These are phyloP conservation scores for Yamadazyma triangularis DNA, from an alignment of 1,139 yeast species.

Conservation along the genomic window DNA sequence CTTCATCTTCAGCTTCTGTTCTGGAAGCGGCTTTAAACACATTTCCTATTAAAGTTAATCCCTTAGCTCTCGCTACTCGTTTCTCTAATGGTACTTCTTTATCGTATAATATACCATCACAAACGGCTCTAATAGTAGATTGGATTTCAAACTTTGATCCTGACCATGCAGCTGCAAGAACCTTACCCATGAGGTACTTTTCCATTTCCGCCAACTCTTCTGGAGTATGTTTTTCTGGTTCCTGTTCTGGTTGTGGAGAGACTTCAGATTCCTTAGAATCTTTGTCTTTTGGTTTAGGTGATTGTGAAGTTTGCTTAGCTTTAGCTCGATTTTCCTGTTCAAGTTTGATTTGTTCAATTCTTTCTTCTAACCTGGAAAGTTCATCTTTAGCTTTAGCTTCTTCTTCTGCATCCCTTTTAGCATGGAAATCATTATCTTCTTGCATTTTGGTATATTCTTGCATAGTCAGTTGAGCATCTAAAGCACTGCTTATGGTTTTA, in stretches of 20 bases:
- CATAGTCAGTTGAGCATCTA: conserved; percentile 88
- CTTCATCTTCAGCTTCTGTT: conserved; percentile 84
- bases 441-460: conserved; percentile 74
- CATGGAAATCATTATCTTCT: conserved; percentile 52
- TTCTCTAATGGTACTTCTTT: conserved; percentile 48
- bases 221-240: conserved; percentile 57
- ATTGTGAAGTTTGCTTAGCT: conserved; percentile 6
- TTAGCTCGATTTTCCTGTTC: conserved; percentile 5
- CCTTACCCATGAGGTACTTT: conserved; percentile 81
- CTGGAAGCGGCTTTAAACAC: conserved; percentile 65
- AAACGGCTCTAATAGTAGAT: conserved; percentile 81
- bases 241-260: conserved; percentile 9
- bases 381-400: conserved; percentile 19
- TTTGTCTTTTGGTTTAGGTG: conserved; percentile 6
- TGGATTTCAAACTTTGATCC: conserved; percentile 90
- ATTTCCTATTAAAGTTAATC: conserved; percentile 66
- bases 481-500: conserved; percentile 77
- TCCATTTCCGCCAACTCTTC: conserved; percentile 87
- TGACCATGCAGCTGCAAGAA: conserved; percentile 93
- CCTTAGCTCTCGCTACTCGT: conserved; percentile 75
- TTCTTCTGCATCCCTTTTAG: conserved; percentile 34
- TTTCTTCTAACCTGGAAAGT: conserved; percentile 11
- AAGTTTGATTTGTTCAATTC: conserved; percentile 14
- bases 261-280: conserved; percentile 5
- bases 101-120: conserved; percentile 74